These are phyloP conservation scores for Suhomyces taliae DNA, from an alignment of 1,139 yeast species.

Conservation along the genomic window DNA sequence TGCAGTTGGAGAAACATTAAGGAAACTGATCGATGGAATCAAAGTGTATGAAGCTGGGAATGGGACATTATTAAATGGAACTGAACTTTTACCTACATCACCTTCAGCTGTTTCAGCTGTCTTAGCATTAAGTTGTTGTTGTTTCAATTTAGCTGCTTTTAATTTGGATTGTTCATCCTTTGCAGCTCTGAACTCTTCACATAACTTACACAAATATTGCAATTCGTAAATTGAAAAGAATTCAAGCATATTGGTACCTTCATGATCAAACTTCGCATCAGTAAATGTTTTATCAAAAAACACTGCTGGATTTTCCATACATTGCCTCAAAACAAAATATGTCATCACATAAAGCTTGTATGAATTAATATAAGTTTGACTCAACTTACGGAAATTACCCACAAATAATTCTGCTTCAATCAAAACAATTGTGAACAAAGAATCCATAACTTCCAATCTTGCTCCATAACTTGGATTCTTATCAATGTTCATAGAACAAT, in stretches of 20 bases:
- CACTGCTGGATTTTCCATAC: slow-evolving; percentile 43
- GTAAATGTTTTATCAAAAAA: slow-evolving; percentile 35
- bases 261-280: slow-evolving; percentile 32
- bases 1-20: slow-evolving; percentile 6
- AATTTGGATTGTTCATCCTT: slow-evolving; percentile 33
- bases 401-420: slow-evolving; percentile 47
- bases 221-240: slow-evolving; percentile 40
- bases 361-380: slow-evolving; percentile 41
- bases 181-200: slow-evolving; percentile 44
- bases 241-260: slow-evolving; percentile 44
- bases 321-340: slow-evolving; percentile 42
- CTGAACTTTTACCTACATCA: slow-evolving; percentile 1
- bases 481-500: slow-evolving; percentile 25
- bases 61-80: slow-evolving; percentile 11
- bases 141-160: slow-evolving; percentile 9
- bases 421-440: slow-evolving; percentile 35
- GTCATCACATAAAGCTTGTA: slow-evolving; percentile 46
- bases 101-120: slow-evolving; percentile 1
- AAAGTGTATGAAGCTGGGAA: slow-evolving; percentile 14
- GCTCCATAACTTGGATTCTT: slow-evolving; percentile 22
- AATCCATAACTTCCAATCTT: slow-evolving; percentile 37
- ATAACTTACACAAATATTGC: slow-evolving; percentile 36
- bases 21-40: slow-evolving; percentile 9
- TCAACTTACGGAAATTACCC: slow-evolving; percentile 43
- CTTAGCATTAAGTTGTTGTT: background rate